phyloP scores from a whole-genome alignment of 768 basidiomycete genomes.

The Cystofilobasidium bisporidii region DNA sequence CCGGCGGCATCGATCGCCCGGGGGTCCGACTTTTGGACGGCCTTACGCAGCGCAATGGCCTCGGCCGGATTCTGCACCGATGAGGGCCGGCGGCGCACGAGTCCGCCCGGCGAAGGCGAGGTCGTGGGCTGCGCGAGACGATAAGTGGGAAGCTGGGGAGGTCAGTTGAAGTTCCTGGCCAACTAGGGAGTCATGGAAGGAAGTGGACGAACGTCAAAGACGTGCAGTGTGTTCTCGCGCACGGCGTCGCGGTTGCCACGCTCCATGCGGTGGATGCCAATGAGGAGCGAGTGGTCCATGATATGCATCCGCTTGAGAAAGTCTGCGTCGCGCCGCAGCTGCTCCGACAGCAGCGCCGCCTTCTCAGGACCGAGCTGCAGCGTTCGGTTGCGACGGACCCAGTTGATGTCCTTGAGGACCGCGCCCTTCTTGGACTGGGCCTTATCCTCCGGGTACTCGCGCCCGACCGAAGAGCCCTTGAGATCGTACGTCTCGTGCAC shows the following conservation, averaged over 20 bases:
- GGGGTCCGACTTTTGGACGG: slow-evolving; percentile 72
- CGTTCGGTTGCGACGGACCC: slow-evolving; percentile 68
- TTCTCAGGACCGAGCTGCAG: slow-evolving; percentile 96
- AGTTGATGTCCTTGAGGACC: slow-evolving; percentile 91
- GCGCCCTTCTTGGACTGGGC: slow-evolving; percentile 67
- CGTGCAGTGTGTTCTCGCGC: slow-evolving; percentile 76
- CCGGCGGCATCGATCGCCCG: slow-evolving; percentile 55
- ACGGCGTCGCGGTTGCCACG: slow-evolving; percentile 87
- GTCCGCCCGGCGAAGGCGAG: slow-evolving; percentile 33
- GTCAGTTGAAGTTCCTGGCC: no score
- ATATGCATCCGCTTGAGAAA: slow-evolving; percentile 71
- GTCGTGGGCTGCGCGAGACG: neutral
- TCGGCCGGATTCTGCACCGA: slow-evolving; percentile 57
- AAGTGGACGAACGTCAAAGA: slow-evolving; percentile 67
- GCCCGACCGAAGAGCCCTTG: slow-evolving; percentile 85
- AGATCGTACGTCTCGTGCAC: slow-evolving; percentile 96
- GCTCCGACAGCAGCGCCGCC: slow-evolving; percentile 77
- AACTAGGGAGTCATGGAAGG: no score
- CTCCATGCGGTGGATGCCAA: slow-evolving; percentile 85
- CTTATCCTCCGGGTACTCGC: slow-evolving; percentile 77
- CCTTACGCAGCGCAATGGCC: slow-evolving; percentile 73
- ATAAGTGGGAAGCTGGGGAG: no score
- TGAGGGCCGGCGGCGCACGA: slow-evolving; percentile 54
- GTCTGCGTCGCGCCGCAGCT: slow-evolving; percentile 76
- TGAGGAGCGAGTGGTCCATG: slow-evolving; percentile 93